A percentile compares a stretch with the other conserved stretches of the same genome.
These are phyloP conservation scores for Endoconidiophora polonica DNA, from an alignment of 2,329 filamentous ascomycete genomes.

Conservation along the genomic window DNA sequence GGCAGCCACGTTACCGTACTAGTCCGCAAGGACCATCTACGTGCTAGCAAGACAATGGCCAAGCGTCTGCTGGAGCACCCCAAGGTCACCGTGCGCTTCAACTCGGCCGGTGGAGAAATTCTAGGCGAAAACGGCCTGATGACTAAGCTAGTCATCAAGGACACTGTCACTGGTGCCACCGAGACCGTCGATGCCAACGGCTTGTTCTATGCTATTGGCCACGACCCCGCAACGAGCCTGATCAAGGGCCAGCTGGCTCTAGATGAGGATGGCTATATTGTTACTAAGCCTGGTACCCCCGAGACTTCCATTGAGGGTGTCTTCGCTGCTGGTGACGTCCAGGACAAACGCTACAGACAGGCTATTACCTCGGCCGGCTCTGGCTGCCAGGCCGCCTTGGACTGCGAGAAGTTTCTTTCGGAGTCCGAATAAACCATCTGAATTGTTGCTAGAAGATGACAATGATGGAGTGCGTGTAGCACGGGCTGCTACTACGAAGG, in stretches of 20 bases:
- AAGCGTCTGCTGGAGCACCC: slow-evolving; percentile 64
- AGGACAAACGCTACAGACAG: slow-evolving; percentile 96
- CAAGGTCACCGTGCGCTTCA: slow-evolving; percentile 83
- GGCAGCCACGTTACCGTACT: slow-evolving; percentile 87
- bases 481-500: background rate
- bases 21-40: slow-evolving; percentile 70
- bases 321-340: slow-evolving; percentile 92
- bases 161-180: slow-evolving; percentile 56
- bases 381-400: slow-evolving; percentile 86
- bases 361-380: slow-evolving; percentile 94
- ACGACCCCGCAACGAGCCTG: slow-evolving; percentile 81
- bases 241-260: slow-evolving; percentile 82
- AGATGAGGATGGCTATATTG: slow-evolving; percentile 79
- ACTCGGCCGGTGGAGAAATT: slow-evolving; percentile 66
- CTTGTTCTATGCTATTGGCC: slow-evolving; percentile 92
- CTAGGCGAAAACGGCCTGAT: slow-evolving; percentile 73
- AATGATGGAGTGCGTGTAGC: background rate
- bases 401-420: slow-evolving; percentile 83
- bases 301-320: slow-evolving; percentile 80
- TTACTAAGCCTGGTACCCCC: slow-evolving; percentile 77
- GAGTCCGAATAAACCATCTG: slow-evolving; percentile 43
- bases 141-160: slow-evolving; percentile 71
- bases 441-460: background rate
- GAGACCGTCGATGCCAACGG: slow-evolving; percentile 83
- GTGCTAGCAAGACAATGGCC: slow-evolving; percentile 85